Conservation (phyloP, 768 basidiomycete species). For the Kondoa subrosea region DNA sequence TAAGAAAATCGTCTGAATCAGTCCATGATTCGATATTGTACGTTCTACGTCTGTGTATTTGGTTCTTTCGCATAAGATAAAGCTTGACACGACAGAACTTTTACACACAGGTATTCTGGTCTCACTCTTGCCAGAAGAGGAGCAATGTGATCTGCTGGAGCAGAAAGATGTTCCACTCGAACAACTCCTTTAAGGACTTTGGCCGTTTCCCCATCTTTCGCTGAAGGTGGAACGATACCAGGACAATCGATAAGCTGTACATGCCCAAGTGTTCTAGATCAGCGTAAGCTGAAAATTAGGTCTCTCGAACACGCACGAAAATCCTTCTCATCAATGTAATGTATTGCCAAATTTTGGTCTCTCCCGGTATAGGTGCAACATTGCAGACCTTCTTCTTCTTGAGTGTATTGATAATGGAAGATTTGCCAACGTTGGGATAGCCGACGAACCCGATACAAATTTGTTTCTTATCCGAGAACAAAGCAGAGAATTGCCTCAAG, state of each 20-base stretch:
- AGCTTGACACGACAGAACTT: neutral
- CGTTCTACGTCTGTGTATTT: conserved; percentile 40
- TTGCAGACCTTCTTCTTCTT: conserved; percentile 95
- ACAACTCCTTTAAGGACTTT: conserved; percentile 94
- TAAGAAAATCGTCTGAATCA: conserved; percentile 57
- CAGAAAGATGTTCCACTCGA: conserved; percentile 81
- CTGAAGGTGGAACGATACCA: conserved; percentile 87
- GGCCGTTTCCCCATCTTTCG: conserved; percentile 70
- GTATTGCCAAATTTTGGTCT: conserved; percentile 99
- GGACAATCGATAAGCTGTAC: conserved; percentile 79
- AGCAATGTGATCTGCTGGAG: conserved; percentile 81
- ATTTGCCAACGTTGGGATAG: conserved; percentile 97
- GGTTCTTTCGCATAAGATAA: neutral
- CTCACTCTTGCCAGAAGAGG: conserved; percentile 78
- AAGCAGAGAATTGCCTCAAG: conserved; percentile 83
- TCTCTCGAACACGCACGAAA: conserved; percentile 38
- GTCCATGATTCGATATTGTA: conserved; percentile 53
- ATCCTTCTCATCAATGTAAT: conserved; percentile 90
- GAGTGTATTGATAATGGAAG: conserved; percentile 91
- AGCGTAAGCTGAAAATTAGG: neutral
- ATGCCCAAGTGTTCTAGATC: neutral
- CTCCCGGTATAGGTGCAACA: conserved; percentile 91
- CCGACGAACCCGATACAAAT: conserved; percentile 96
- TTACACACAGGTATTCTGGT: conserved; percentile 55
- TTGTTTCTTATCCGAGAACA: conserved; percentile 98